phyloP scores from a whole-genome alignment of 352 stramenopile genomes.

The Phytophthora meadii region DNA sequence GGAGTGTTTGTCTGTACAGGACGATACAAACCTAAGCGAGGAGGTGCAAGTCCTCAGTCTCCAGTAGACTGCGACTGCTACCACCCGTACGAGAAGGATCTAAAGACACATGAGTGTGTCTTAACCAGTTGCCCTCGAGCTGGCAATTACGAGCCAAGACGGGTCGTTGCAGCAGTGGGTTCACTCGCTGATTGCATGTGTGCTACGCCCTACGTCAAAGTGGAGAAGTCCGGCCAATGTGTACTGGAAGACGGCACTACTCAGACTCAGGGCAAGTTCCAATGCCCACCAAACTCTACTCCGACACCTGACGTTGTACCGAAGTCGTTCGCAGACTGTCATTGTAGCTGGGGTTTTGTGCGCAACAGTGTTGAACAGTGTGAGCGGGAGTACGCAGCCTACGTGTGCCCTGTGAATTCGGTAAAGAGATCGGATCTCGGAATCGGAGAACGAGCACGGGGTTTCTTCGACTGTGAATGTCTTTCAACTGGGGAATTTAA shows the following conservation, averaged over 20 bases:
- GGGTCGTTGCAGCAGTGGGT: constrained; percentile 27
- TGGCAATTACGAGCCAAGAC: constrained; percentile 78
- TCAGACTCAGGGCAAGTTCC: constrained; percentile 20
- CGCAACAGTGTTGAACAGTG: constrained; percentile 53
- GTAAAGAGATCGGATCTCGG: constrained; percentile 47
- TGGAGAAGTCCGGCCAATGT: constrained; percentile 79
- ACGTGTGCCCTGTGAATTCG: constrained; percentile 71
- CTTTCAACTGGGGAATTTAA: constrained; percentile 46
- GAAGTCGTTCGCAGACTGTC: constrained; percentile 71
- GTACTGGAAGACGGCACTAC: constrained; percentile 19
- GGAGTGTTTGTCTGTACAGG: constrained; percentile 62
- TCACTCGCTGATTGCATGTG: constrained; percentile 85
- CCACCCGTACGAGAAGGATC: constrained; percentile 76
- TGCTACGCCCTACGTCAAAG: constrained; percentile 67
- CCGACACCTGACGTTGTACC: constrained; percentile 37
- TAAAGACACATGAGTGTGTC: constrained; percentile 55
- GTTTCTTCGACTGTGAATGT: constrained; percentile 85
- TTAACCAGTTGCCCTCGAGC: constrained; percentile 69
- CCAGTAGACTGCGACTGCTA: constrained; percentile 78
- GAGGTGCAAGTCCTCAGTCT: constrained; percentile 39
- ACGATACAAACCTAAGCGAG: constrained; percentile 59
- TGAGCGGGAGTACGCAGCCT: constrained; percentile 58
- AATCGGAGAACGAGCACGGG: constrained; percentile 47
- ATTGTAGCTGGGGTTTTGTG: constrained; percentile 80
- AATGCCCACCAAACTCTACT: constrained; percentile 50